These are phyloP conservation scores for Asterochloris erici DNA, from an alignment of 139 green algal genomes.

Conservation along the genomic window DNA sequence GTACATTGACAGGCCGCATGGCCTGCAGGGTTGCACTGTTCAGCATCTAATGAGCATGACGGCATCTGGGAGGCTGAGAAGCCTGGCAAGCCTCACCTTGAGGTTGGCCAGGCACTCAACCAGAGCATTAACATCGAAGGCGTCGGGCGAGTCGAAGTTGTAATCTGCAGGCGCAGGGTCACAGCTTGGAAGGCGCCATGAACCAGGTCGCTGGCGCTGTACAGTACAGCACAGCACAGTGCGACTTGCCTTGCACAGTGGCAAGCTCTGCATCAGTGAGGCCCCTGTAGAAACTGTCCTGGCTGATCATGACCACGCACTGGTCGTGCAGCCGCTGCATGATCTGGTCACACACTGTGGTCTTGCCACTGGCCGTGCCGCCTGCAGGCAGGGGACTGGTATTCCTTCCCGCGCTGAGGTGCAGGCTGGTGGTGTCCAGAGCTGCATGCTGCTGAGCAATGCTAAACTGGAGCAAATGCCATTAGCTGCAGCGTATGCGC, in stretches of 20 bases:
- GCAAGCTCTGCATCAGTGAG: conserved; percentile 66
- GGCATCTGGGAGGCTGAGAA: not conserved
- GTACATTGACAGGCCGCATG: conserved; percentile 68
- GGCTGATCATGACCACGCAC: conserved; percentile 84
- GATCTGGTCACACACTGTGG: conserved; percentile 92
- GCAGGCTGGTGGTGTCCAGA: not conserved
- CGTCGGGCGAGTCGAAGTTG: conserved; percentile 88
- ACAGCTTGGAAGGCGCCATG: not conserved
- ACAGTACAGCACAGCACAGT: not conserved
- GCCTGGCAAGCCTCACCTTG: not conserved
- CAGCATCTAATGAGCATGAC: not conserved
- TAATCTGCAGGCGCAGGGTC: conserved; percentile 9
- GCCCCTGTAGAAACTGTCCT: conserved; percentile 94
- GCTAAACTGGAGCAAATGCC: too few species aligned
- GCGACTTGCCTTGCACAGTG: conserved; percentile 34
- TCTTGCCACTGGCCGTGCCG: conserved; percentile 85
- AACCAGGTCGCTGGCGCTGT: not conserved
- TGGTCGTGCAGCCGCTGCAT: conserved; percentile 72
- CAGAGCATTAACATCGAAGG: conserved; percentile 68
- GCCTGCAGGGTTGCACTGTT: not conserved
- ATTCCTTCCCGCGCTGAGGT: not conserved
- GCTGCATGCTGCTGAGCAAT: not conserved
- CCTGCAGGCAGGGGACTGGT: not conserved
- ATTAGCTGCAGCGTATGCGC: not conserved
- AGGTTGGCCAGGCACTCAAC: not conserved